phyloP scores from a whole-genome alignment of 208 protist genomes.

The Trypanosoma conorhini region DNA sequence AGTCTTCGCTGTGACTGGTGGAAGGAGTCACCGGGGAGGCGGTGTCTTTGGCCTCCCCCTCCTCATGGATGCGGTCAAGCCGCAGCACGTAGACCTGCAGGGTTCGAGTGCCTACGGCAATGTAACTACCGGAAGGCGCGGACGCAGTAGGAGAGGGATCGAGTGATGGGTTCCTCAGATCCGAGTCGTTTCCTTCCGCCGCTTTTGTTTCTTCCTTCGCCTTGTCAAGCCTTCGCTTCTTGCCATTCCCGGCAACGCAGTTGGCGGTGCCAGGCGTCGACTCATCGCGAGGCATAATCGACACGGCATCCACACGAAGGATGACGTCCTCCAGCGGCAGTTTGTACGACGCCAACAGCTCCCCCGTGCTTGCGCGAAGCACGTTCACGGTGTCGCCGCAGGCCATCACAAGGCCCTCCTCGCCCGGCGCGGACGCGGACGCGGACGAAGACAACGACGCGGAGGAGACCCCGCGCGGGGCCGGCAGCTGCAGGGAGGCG shows the following conservation, averaged over 20 bases:
- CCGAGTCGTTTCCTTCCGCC: neutral
- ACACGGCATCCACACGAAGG: constrained; percentile 77
- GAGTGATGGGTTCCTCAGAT: neutral
- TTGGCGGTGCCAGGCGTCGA: neutral
- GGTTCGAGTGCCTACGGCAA: constrained; percentile 76
- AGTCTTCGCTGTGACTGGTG: neutral
- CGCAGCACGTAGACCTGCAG: constrained; percentile 83
- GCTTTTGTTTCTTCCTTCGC: constrained; percentile 14
- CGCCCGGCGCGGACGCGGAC: constrained; percentile 3
- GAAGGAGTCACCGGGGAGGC: neutral
- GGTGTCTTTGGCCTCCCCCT: neutral
- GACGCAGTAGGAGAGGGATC: constrained; percentile 14
- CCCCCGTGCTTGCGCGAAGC: constrained; percentile 49
- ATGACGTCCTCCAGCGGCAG: constrained; percentile 86
- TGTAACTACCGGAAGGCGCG: constrained; percentile 52
- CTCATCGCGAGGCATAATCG: constrained; percentile 30
- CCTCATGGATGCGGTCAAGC: constrained; percentile 32
- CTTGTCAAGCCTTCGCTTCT: constrained; percentile 4
- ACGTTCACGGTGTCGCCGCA: constrained; percentile 87
- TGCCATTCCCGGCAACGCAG: neutral
- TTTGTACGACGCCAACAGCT: constrained; percentile 67
- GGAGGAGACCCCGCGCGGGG: neutral
- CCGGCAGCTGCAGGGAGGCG: constrained; percentile 52
- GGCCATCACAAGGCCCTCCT: constrained; percentile 70
- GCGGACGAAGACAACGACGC: too few relatives aligned